phyloP scores from a whole-genome alignment of 495 filamentous ascomycete genomes.

The Hypoxylon lienhwacheense region DNA sequence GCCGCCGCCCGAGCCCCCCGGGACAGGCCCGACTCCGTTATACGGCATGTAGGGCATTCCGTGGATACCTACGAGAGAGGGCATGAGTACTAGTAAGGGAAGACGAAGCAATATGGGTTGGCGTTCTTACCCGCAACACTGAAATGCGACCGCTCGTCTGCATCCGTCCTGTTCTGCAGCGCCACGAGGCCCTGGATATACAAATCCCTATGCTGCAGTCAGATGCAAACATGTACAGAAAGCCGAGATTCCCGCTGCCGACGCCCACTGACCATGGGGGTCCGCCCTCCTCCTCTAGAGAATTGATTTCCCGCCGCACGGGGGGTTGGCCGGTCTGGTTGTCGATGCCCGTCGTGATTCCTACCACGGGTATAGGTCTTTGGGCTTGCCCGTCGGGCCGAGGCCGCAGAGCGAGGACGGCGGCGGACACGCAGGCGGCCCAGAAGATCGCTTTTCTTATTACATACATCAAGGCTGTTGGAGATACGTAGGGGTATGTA shows the following conservation, averaged over 20 bases:
- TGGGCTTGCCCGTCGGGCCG: slow-evolving; percentile 2
- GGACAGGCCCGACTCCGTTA: slow-evolving; percentile 47
- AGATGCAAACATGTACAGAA: neutral
- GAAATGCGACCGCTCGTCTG: slow-evolving; percentile 51
- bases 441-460: neutral
- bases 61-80: slow-evolving; percentile 49
- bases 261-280: slow-evolving; percentile 41
- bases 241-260: slow-evolving; percentile 10
- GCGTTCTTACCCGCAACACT: slow-evolving; percentile 48
- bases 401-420: neutral
- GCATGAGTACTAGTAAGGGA: neutral
- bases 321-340: slow-evolving; percentile 40
- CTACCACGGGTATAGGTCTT: slow-evolving; percentile 39
- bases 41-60: slow-evolving; percentile 52
- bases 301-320: slow-evolving; percentile 44
- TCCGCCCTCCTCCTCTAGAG: slow-evolving; percentile 40
- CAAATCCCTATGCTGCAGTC: slow-evolving; percentile 40
- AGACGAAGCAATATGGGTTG: neutral
- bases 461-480: slow-evolving; percentile 3
- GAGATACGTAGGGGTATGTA: neutral
- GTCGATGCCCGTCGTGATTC: slow-evolving; percentile 44
- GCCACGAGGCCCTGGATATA: slow-evolving; percentile 49
- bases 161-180: slow-evolving; percentile 46
- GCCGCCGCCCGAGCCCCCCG: slow-evolving; percentile 39
- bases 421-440: neutral